Conservation (phyloP, 129 eudicot genomes). For the Centrapalus pauciflorus region DNA sequence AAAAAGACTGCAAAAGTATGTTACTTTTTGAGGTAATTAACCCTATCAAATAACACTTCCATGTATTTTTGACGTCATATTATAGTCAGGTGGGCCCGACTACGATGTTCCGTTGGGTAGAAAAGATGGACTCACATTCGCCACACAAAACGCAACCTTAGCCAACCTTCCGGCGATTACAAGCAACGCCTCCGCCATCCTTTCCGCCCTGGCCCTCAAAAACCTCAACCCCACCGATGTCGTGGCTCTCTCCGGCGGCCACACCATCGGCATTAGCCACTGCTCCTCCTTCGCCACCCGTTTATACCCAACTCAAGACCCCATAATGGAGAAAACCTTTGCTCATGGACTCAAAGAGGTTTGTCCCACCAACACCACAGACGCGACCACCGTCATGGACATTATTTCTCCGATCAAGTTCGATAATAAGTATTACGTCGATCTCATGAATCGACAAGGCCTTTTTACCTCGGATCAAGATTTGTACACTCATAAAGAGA, state of each 20-base stretch:
- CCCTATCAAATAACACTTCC: not conserved
- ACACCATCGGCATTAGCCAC: constrained; percentile 56
- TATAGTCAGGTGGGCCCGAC: constrained; percentile 62
- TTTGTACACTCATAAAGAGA: constrained; percentile 40
- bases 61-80: not conserved
- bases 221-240: constrained; percentile 48
- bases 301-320: constrained; percentile 58
- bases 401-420: constrained; percentile 41
- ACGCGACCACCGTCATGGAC: constrained; percentile 45
- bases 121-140: constrained; percentile 51
- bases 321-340: constrained; percentile 45
- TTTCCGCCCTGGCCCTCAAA: constrained; percentile 36
- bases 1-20: no score
- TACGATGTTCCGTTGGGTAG: constrained; percentile 62
- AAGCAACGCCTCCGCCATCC: constrained; percentile 40
- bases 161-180: constrained; percentile 55
- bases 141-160: constrained; percentile 41
- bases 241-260: constrained; percentile 61
- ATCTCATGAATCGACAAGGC: constrained; percentile 45
- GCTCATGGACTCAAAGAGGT: constrained; percentile 40
- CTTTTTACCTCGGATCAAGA: constrained; percentile 64
- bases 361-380: constrained; percentile 44
- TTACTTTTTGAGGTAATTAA: no score
- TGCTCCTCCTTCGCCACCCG: constrained; percentile 40
- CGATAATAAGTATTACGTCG: constrained; percentile 51